Evolutionary conservation across 495 filamentous ascomycete species (phyloP), one percentile per base, ranked within the genome.

Genomic region (Poronia punctata): DNA sequence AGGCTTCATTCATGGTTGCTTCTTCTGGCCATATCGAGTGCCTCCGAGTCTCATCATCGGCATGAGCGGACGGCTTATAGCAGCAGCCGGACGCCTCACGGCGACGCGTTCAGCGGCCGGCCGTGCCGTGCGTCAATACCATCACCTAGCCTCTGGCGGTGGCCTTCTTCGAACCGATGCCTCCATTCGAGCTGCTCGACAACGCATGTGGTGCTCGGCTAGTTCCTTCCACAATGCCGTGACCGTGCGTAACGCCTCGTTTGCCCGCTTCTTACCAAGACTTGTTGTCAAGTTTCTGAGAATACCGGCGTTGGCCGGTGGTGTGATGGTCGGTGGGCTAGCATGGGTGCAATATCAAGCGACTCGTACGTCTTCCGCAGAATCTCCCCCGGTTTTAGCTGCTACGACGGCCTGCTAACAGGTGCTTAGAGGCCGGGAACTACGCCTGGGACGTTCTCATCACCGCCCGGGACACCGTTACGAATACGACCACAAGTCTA

Each of bases 271-370:
- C 35, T 70, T 99, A n/a, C 92, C 92, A 2, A 85, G 86, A 54
- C 71, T 99, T 27, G 79, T 89, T 7, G 50, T 94, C 49, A 99
- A 95, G 67, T 83, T 97, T 39, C 70, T 82, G 26, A 74, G 86
- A 35, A 65, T 96, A 35, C 92, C 92, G 18, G 90, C 93, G 42
- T 79, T 95, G 64, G 88, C 94, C 57, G 92, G 89, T 23, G 88
- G 85, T 28, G 80, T 85, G 29, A 84, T 83, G 64, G 74, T 99
- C 57, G 88, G 84, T 5, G 84, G 86, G 4, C 56, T 92, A 21
- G 86, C 86, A 28, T 99, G 95, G 72, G 53, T 99, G 22, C 92
- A 99, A 60, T 96, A 97, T 60, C 93, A 97, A 65, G 90, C 92
- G 46, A 81, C 82, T 35, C 85, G 86, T 93, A 75, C 56, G 86